Base-by-base conservation (phyloP, 306 rosid genomes). In the Cucumis melo region DNA sequence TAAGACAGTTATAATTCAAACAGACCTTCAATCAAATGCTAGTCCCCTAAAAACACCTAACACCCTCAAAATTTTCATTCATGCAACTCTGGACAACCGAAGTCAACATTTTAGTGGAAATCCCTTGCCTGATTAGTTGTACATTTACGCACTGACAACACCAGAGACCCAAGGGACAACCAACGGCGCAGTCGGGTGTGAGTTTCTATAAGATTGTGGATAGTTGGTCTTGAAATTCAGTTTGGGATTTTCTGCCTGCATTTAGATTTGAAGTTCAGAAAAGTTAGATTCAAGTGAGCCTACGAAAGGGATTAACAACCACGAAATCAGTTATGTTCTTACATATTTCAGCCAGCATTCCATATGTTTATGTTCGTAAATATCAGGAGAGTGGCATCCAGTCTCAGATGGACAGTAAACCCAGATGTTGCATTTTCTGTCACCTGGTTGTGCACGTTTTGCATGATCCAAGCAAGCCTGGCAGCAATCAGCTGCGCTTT, bases 281-380 rank as follows among this genome's bases (percentile, higher is more conserved):
- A 71, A 13, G 29, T 83, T 51, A 83, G 83, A 75, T 63, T 81
- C 42, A 38, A 38, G 29, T 8, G 38, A 70, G 79, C 60, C 59
- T 71, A 72, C 16, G 29, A 48, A 42, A 16, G 23, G 50, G 59
- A 27, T 21, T 23, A 24, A 72, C 56, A 4, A 50, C 32, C 58
- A 71, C 24, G 9, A 72, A 67, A 78, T 24, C 55, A 17, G 81
- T 70, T 53, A 36, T 21, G 77, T 59, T 70, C 93, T 90, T 83
- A 94, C 98, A 80, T 83, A 89, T 94, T 94, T 94, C 50, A 94
- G 86, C 98, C 98, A 94, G 83, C 98, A 94, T 60, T 91, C 98
- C 73, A 78, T 88, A 83, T 86, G 89, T 86, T 84, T 90, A 77
- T 94, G 98, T 76, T 87, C 82, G 63, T 94, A 94, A 62, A 87